Conservation (phyloP, 1,284 basidiomycete genomes). For the Stereum hirsutum region DNA sequence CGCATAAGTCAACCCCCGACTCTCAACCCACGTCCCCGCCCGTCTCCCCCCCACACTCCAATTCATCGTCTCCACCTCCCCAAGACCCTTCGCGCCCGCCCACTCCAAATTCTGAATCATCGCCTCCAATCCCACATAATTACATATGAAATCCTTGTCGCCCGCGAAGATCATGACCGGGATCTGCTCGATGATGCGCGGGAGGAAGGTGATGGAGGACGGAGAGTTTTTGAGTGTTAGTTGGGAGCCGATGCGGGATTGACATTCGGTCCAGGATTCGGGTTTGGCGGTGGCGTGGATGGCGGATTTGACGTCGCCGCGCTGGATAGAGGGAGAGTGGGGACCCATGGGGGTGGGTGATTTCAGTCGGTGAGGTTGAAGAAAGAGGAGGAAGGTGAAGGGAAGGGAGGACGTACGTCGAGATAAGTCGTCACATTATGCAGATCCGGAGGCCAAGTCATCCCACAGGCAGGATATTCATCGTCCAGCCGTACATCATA, state of each 20-base stretch:
- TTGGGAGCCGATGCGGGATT: constrained; percentile 54
- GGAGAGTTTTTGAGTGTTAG: constrained; percentile 52
- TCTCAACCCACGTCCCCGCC: constrained; percentile 87
- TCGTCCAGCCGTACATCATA: constrained; percentile 93
- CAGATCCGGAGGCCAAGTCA: constrained; percentile 98
- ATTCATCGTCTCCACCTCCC: constrained; percentile 62
- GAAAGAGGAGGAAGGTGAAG: constrained; percentile 8
- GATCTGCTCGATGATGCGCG: constrained; percentile 70
- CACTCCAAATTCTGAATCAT: constrained; percentile 81
- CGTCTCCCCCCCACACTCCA: constrained; percentile 78
- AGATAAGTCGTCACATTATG: constrained; percentile 74
- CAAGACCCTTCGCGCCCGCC: constrained; percentile 80
- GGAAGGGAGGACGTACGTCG: constrained; percentile 40
- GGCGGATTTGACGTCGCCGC: constrained; percentile 72
- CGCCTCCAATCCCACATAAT: constrained; percentile 84
- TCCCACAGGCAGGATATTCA: constrained; percentile 82
- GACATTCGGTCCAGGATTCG: constrained; percentile 88
- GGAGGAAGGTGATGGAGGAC: constrained; percentile 74
- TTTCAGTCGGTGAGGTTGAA: constrained; percentile 1
- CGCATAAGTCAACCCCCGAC: constrained; percentile 89
- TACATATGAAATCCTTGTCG: constrained; percentile 95
- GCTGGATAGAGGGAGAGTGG: constrained; percentile 29
- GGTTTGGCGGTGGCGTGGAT: constrained; percentile 78
- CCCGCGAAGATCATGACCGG: constrained; percentile 91
- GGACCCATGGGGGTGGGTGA: constrained; percentile 4